These are phyloP conservation scores for Coemansia furcata DNA, from an alignment of 192 early-diverging fungal species.

Conservation along the genomic window DNA sequence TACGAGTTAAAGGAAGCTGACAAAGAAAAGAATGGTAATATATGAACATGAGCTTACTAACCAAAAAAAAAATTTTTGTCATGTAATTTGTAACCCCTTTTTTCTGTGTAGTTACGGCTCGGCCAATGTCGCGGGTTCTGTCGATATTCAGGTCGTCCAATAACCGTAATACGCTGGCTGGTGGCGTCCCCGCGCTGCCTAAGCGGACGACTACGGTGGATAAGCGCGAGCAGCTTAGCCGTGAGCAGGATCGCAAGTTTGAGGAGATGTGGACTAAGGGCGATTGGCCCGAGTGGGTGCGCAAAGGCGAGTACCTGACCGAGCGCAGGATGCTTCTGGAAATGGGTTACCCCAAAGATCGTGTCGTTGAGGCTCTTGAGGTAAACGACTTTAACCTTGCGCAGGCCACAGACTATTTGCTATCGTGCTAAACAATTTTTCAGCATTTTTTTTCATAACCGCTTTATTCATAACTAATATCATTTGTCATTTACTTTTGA, in stretches of 20 bases:
- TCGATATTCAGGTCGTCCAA: constrained; percentile 50
- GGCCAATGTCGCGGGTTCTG: constrained; percentile 52
- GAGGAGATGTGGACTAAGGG: constrained; percentile 48
- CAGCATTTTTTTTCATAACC: background rate
- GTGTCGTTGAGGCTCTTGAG: constrained; percentile 54
- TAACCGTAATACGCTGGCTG: constrained; percentile 6
- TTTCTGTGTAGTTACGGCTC: constrained; percentile 37
- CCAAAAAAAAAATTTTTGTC: constrained; percentile 2
- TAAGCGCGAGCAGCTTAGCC: constrained; percentile 29
- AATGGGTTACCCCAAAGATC: constrained; percentile 54
- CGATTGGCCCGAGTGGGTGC: constrained; percentile 52
- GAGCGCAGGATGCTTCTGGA: constrained; percentile 47
- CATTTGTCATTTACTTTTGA: background rate
- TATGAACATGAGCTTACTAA: background rate
- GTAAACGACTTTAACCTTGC: constrained; percentile 55
- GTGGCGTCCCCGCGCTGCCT: constrained; percentile 9
- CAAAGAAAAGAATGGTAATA: constrained; percentile 1
- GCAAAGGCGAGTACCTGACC: constrained; percentile 34
- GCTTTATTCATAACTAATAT: background rate
- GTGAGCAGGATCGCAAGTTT: constrained; percentile 46
- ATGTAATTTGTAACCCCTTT: background rate
- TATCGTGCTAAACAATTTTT: constrained; percentile 29
- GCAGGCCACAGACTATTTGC: constrained; percentile 50
- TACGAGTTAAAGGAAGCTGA: constrained; percentile 20
- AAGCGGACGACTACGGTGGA: constrained; percentile 21